Evolutionary conservation across 2,329 filamentous ascomycete genomes (phyloP).

Genomic region (Trichoderma hamatum): DNA sequence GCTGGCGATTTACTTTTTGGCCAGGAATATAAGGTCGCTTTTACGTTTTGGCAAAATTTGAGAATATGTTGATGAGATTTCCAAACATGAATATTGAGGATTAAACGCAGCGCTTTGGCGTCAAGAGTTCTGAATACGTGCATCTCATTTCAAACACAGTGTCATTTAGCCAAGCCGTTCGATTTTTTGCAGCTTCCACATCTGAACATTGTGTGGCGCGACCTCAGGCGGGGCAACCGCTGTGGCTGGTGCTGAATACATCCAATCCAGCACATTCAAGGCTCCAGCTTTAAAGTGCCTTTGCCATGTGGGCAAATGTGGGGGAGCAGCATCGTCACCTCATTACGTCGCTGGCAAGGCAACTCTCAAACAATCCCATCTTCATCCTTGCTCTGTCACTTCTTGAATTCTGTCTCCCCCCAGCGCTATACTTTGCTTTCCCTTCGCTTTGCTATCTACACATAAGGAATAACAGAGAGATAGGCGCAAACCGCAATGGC

Average conservation of each 20-base stretch:
- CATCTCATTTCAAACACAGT: not conserved
- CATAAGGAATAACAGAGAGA: not conserved
- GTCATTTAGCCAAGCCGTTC: not conserved
- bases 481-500: constrained; percentile 61
- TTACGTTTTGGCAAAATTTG: not conserved
- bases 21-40: not conserved
- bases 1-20: not conserved
- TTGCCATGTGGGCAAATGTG: constrained; percentile 11
- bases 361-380: not conserved
- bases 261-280: not conserved
- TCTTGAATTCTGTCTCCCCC: not conserved
- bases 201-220: constrained; percentile 33
- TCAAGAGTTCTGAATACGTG: not conserved
- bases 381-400: not conserved
- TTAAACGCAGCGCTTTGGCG: not conserved
- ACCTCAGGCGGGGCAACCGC: constrained; percentile 30
- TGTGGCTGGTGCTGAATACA: constrained; percentile 9
- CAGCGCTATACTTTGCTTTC: not conserved
- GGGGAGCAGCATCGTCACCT: constrained; percentile 19
- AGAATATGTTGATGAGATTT: not conserved
- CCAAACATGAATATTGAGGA: too few species aligned
- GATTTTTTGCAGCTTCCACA: constrained; percentile 4
- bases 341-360: constrained; percentile 12
- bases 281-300: constrained; percentile 11
- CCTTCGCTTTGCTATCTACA: not conserved